These are phyloP conservation scores for Schwanniomyces etchellsii DNA, from an alignment of 1,139 yeast species.

Conservation along the genomic window DNA sequence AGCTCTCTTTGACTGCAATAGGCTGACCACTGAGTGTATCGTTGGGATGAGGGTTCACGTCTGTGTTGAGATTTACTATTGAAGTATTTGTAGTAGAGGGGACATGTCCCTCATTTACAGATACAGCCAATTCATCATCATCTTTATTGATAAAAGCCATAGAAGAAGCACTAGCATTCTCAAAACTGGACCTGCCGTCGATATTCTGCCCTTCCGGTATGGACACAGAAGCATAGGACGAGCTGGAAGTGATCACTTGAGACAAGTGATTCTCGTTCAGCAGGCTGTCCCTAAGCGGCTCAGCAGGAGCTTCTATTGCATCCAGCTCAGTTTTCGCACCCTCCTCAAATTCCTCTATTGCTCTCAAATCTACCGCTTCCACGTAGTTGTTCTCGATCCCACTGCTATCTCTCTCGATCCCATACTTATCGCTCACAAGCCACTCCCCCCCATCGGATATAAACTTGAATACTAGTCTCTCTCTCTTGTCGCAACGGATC, in stretches of 20 bases:
- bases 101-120: conserved; percentile 1
- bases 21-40: not conserved
- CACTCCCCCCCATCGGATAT: conserved; percentile 31
- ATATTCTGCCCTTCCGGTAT: conserved; percentile 10
- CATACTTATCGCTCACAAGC: conserved; percentile 23
- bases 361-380: conserved; percentile 20
- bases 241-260: conserved; percentile 28
- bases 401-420: conserved; percentile 23
- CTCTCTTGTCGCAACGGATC: conserved; percentile 15
- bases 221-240: conserved; percentile 41
- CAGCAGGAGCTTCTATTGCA: conserved; percentile 1
- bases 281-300: conserved; percentile 3
- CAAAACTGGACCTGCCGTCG: conserved; percentile 5
- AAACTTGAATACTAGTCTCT: conserved; percentile 30
- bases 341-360: conserved; percentile 7
- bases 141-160: conserved; percentile 3
- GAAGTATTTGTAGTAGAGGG: conserved; percentile 1
- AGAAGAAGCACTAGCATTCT: conserved; percentile 10
- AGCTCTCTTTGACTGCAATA: not conserved
- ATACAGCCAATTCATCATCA: conserved; percentile 6
- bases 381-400: conserved; percentile 37
- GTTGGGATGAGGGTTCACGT: not conserved
- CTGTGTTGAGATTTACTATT: not conserved
- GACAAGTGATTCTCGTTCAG: conserved; percentile 7
- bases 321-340: conserved; percentile 2